These are phyloP conservation scores for Chalciporus chontae DNA, from an alignment of 768 basidiomycete genomes.

Conservation along the genomic window DNA sequence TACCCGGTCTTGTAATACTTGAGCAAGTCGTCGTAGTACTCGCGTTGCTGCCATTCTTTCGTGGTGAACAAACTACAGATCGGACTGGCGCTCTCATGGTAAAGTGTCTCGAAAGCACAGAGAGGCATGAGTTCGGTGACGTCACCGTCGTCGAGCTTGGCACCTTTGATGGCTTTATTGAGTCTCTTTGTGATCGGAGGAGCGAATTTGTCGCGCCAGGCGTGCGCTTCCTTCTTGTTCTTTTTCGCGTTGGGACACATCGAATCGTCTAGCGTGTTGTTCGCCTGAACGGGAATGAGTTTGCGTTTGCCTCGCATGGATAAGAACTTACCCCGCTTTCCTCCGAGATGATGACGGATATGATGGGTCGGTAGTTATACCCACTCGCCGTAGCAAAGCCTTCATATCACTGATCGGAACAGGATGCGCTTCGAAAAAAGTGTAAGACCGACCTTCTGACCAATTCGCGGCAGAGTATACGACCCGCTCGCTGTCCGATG, in stretches of 20 bases:
- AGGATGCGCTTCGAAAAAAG: neutral
- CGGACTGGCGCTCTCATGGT: constrained; percentile 46
- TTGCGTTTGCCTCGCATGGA: neutral
- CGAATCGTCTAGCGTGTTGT: constrained; percentile 64
- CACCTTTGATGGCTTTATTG: constrained; percentile 59
- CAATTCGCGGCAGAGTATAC: constrained; percentile 68
- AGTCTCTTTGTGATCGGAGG: constrained; percentile 55
- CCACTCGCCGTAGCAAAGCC: constrained; percentile 59
- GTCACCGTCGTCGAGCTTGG: constrained; percentile 53
- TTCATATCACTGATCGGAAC: constrained; percentile 23
- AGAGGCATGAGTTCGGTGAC: constrained; percentile 60
- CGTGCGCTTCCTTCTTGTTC: constrained; percentile 39
- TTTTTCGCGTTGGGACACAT: constrained; percentile 59
- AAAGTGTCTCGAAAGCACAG: constrained; percentile 78
- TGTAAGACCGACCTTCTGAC: constrained; percentile 46
- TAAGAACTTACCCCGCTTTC: constrained; percentile 40
- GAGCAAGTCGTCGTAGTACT: constrained; percentile 68
- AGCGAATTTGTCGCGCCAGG: constrained; percentile 58
- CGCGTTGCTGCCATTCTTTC: constrained; percentile 62
- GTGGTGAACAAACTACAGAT: constrained; percentile 72
- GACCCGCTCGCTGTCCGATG: constrained; percentile 54
- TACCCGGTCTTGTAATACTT: constrained; percentile 80
- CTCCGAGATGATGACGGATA: constrained; percentile 53
- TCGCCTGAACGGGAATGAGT: constrained; percentile 35
- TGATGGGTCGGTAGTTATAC: constrained; percentile 39